These are phyloP conservation scores for Pachysandra terminalis DNA, from an alignment of 164 flowering plant species.

Conservation along the genomic window DNA sequence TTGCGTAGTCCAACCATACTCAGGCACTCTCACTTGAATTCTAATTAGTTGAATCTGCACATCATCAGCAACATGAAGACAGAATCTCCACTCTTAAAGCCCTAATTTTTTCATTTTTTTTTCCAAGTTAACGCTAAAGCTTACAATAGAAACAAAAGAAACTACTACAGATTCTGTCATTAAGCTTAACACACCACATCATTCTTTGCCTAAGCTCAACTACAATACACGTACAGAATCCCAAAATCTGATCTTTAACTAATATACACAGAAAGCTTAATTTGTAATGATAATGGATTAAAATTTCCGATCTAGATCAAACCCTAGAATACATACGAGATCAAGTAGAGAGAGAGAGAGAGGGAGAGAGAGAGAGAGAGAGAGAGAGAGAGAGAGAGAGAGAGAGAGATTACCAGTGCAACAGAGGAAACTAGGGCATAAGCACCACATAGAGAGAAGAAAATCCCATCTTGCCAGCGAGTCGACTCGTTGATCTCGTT, in stretches of 20 bases:
- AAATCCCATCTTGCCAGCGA: conserved; percentile 87
- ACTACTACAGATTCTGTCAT: background rate
- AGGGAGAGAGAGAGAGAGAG: too few relatives aligned
- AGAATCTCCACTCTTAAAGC: background rate
- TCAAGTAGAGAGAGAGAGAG: background rate
- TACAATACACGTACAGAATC: background rate
- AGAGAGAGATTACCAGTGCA: conserved; percentile 57
- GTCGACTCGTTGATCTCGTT: conserved; percentile 73
- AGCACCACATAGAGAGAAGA: conserved; percentile 70
- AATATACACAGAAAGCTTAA: too few relatives aligned
- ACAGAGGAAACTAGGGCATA: conserved; percentile 83
- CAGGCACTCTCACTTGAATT: conserved; percentile 88
- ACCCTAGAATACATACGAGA: too few relatives aligned
- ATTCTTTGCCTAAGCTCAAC: background rate
- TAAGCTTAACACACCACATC: background rate
- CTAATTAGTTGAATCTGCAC: conserved; percentile 83
- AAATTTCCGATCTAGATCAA: too few relatives aligned
- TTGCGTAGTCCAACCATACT: conserved; percentile 98
- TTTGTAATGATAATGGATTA: too few relatives aligned
- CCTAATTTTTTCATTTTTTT: background rate
- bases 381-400: conserved; percentile 14
- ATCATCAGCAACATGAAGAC: background rate
- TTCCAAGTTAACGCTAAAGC: background rate
- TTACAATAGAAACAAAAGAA: background rate
- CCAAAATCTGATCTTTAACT: too few relatives aligned